Conservation (phyloP, 306 rosid species). For the Dryas alaskensis region DNA sequence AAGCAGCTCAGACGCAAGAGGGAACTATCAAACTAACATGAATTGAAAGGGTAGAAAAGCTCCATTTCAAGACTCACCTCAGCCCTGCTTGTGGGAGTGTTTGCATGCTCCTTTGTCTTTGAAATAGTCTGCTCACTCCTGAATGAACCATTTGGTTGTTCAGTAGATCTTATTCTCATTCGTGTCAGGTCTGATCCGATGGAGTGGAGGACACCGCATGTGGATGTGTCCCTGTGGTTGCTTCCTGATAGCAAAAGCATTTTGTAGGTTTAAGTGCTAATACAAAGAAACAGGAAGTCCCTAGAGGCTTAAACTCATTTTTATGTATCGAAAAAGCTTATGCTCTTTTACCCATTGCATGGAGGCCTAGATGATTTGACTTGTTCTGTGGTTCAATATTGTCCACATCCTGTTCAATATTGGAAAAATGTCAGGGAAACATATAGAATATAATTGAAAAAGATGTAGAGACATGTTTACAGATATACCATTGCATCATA, state of each 20-base stretch:
- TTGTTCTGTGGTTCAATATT: conserved; percentile 43
- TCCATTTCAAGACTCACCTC: conserved; percentile 36
- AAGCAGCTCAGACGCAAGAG: not conserved
- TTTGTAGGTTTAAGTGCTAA: conserved; percentile 5
- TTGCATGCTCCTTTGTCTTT: conserved; percentile 52
- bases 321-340: conserved; percentile 4
- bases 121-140: conserved; percentile 49
- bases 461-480: not conserved
- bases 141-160: conserved; percentile 37
- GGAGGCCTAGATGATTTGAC: conserved; percentile 28
- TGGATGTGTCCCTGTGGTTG: conserved; percentile 56
- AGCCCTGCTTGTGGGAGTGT: conserved; percentile 75
- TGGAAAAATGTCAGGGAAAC: not conserved
- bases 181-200: conserved; percentile 95
- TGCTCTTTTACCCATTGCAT: conserved; percentile 40
- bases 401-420: conserved; percentile 59
- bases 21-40: not conserved
- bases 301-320: not conserved
- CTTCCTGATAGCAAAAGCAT: conserved; percentile 45
- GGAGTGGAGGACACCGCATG: conserved; percentile 80
- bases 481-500: conserved; percentile 57
- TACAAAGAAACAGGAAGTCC: not conserved
- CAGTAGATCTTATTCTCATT: conserved; percentile 63
- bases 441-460: conserved; percentile 1
- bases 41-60: conserved; percentile 4